Percentiles rank a stretch among this genome's conserved stretches.
phyloP scores from a whole-genome alignment of 2,329 filamentous ascomycete genomes.

The Penicillium sp. region DNA sequence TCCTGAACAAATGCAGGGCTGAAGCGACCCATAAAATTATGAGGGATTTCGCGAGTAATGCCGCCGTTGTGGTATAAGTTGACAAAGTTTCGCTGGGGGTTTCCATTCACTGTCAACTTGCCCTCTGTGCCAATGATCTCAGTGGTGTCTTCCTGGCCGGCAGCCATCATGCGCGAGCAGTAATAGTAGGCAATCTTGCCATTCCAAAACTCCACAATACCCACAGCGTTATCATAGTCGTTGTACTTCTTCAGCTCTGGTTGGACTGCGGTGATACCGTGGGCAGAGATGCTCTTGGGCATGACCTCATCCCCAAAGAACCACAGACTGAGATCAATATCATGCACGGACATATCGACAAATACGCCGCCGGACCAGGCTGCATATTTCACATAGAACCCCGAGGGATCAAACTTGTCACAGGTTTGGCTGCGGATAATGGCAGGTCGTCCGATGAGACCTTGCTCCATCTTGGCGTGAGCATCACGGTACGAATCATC shows the following conservation, averaged over 20 bases:
- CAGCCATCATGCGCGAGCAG: constrained; percentile 63
- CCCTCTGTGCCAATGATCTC: constrained; percentile 66
- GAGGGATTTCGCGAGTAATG: constrained; percentile 59
- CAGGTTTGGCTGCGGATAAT: constrained; percentile 64
- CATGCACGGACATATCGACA: constrained; percentile 67
- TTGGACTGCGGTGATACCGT: constrained; percentile 58
- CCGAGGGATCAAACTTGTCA: constrained; percentile 62
- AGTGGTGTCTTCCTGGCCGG: constrained; percentile 64
- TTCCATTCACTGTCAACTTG: constrained; percentile 60
- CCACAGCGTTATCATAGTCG: constrained; percentile 62
- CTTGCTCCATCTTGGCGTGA: constrained; percentile 50
- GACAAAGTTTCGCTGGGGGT: constrained; percentile 56
- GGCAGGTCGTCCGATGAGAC: constrained; percentile 58
- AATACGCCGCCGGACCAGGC: constrained; percentile 65
- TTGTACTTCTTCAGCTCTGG: constrained; percentile 56
- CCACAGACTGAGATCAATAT: constrained; percentile 64
- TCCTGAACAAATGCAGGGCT: constrained; percentile 63
- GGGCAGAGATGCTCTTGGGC: constrained; percentile 55
- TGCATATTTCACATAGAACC: constrained; percentile 66
- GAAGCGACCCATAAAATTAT: constrained; percentile 63
- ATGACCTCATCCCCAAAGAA: constrained; percentile 56
- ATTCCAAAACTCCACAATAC: constrained; percentile 63
- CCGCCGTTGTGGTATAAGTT: constrained; percentile 55
- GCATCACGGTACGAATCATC: constrained; percentile 64
- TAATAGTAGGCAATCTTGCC: constrained; percentile 65